Percentiles rank a stretch among this genome's conserved stretches.
Evolutionary conservation across 495 filamentous ascomycete species (phyloP).

Genomic region (Neurospora terricola): DNA sequence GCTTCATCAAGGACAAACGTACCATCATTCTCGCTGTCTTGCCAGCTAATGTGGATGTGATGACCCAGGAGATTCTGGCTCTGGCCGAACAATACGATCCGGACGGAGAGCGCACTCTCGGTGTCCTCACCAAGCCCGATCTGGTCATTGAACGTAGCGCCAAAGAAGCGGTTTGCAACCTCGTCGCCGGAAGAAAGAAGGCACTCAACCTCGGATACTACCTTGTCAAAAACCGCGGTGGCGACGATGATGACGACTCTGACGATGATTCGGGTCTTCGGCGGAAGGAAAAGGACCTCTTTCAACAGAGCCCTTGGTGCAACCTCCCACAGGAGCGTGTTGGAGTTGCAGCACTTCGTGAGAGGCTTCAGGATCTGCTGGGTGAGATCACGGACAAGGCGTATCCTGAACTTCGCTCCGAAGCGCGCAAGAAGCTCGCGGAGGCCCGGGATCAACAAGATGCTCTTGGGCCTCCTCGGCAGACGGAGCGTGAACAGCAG

Average conservation of each 20-base stretch:
- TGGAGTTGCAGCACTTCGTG: constrained; percentile 39
- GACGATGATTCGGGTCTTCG: not conserved
- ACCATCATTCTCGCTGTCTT: constrained; percentile 51
- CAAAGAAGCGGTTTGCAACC: constrained; percentile 28
- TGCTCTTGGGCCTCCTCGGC: constrained; percentile 33
- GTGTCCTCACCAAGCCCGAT: constrained; percentile 54
- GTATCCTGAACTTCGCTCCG: constrained; percentile 37
- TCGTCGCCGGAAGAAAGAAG: constrained; percentile 35
- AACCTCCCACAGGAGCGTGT: constrained; percentile 32
- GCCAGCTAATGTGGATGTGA: constrained; percentile 50
- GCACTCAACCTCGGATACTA: constrained; percentile 44
- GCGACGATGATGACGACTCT: constrained; percentile 20
- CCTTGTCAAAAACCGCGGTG: constrained; percentile 45
- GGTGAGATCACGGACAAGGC: constrained; percentile 31
- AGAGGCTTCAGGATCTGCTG: constrained; percentile 32
- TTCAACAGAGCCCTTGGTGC: constrained; percentile 31
- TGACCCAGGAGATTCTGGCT: constrained; percentile 50
- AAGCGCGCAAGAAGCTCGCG: constrained; percentile 31
- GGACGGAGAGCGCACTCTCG: constrained; percentile 42
- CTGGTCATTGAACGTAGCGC: constrained; percentile 39
- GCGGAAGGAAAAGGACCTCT: constrained; percentile 3
- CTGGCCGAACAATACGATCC: constrained; percentile 42
- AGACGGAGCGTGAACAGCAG: constrained; percentile 31
- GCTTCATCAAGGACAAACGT: constrained; percentile 37
- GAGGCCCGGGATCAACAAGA: constrained; percentile 21